Conservation (phyloP, 139 green algal genomes). For the Volvox africanus region DNA sequence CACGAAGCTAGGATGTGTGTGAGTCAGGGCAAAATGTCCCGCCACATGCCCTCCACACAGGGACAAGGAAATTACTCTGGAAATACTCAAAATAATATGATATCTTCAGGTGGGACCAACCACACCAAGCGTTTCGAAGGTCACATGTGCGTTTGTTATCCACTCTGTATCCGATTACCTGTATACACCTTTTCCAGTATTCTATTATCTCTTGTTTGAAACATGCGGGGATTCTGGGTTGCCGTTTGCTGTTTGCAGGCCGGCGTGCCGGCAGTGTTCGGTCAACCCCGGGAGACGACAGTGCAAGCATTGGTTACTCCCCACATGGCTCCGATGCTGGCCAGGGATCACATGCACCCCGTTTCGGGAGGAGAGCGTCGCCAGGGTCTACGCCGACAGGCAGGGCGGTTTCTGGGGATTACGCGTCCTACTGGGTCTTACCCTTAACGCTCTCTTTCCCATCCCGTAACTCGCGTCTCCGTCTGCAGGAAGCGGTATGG, state of each 20-base stretch:
- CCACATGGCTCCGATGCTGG: background rate
- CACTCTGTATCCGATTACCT: background rate
- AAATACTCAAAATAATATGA: background rate
- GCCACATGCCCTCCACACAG: background rate
- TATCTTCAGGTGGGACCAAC: constrained; percentile 13
- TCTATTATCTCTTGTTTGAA: no score
- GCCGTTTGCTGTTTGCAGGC: background rate
- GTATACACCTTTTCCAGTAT: background rate
- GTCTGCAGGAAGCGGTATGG: constrained; percentile 34
- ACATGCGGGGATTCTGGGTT: background rate
- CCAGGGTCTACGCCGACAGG: background rate
- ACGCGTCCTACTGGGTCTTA: no score
- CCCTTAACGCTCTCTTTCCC: no score
- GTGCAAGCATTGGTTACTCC: background rate
- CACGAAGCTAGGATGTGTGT: background rate
- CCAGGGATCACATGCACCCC: background rate
- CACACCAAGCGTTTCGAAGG: background rate
- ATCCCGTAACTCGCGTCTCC: no score
- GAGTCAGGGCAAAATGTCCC: background rate
- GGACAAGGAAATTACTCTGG: constrained; percentile 12
- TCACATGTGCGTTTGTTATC: background rate
- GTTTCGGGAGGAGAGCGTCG: constrained; percentile 22
- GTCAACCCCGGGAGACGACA: background rate
- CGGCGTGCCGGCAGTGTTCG: background rate
- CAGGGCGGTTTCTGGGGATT: no score